Evolutionary conservation across 2,329 filamentous ascomycete species (phyloP).

Genomic region (Fusarium heterosporum): DNA sequence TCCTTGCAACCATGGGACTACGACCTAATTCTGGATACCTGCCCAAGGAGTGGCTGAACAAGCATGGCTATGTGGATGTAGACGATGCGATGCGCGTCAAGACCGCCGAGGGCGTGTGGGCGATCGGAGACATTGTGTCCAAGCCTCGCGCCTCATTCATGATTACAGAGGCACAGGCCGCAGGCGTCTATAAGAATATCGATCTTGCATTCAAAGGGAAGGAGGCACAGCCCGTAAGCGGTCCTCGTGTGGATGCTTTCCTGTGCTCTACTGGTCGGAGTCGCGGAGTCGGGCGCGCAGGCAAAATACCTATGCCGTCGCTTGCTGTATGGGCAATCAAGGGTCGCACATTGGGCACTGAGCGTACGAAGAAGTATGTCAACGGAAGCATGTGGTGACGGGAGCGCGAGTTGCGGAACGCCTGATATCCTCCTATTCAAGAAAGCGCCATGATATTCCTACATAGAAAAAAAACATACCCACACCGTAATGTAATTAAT

Average conservation of each 20-base stretch:
- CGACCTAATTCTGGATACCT: conserved; percentile 67
- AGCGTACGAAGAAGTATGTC: conserved; percentile 59
- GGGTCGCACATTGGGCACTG: conserved; percentile 61
- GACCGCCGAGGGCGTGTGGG: conserved; percentile 61
- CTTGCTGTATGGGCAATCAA: conserved; percentile 64
- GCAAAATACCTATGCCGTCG: conserved; percentile 62
- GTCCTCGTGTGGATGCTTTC: conserved; percentile 61
- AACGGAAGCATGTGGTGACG: conserved; percentile 59
- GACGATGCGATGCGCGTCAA: conserved; percentile 64
- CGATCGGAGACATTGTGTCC: conserved; percentile 64
- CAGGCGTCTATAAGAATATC: conserved; percentile 65
- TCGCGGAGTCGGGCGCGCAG: conserved; percentile 62
- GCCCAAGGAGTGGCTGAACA: conserved; percentile 57
- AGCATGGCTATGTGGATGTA: conserved; percentile 59
- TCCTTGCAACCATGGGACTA: conserved; percentile 67
- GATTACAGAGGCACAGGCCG: conserved; percentile 68
- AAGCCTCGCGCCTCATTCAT: conserved; percentile 68
- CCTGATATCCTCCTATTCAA: conserved; percentile 45
- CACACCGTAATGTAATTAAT: conserved; percentile 24
- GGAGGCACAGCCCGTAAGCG: conserved; percentile 58
- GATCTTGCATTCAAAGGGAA: conserved; percentile 60
- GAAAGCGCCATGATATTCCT: conserved; percentile 46
- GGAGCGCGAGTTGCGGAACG: conserved; percentile 31
- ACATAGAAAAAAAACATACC: conserved; percentile 39
- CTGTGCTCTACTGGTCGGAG: conserved; percentile 62